phyloP scores from a whole-genome alignment of 306 rosid species.

The Mimosa pudica region DNA sequence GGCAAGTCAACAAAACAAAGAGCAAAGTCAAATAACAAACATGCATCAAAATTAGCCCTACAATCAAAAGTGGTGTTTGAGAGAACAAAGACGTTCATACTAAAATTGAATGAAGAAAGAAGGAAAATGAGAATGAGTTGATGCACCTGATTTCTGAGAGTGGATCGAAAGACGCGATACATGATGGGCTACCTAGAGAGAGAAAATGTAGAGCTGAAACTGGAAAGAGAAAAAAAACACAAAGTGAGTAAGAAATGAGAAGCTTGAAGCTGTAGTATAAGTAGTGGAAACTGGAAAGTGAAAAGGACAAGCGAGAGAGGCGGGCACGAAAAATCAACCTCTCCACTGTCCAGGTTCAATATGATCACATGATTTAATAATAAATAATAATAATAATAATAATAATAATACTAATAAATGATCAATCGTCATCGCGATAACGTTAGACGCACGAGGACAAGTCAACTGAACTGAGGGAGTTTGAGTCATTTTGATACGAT shows the following conservation, averaged over 20 bases:
- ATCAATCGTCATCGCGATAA: neutral
- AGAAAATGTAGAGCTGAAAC: too few relatives aligned
- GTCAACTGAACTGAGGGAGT: too few relatives aligned
- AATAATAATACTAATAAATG: too few relatives aligned
- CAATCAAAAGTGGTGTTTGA: neutral
- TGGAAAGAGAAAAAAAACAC: neutral
- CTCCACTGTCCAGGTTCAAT: neutral
- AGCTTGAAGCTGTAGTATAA: neutral
- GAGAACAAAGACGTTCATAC: neutral
- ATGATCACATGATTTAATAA: neutral
- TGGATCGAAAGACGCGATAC: constrained; percentile 6
- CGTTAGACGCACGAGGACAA: neutral
- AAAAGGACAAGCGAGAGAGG: constrained; percentile 3
- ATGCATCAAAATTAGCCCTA: neutral
- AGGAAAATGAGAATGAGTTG: neutral
- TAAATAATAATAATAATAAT: too few relatives aligned
- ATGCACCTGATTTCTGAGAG: constrained; percentile 41
- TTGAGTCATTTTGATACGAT: neutral
- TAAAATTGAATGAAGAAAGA: neutral
- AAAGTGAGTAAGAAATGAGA: neutral
- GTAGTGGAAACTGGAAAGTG: too few relatives aligned
- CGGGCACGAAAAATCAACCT: neutral
- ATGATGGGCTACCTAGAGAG: neutral
- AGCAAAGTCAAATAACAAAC: neutral
- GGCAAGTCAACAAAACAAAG: neutral